Base-by-base conservation (phyloP, 2,329 filamentous ascomycete genomes). In the Teratosphaeria zuluensis region DNA sequence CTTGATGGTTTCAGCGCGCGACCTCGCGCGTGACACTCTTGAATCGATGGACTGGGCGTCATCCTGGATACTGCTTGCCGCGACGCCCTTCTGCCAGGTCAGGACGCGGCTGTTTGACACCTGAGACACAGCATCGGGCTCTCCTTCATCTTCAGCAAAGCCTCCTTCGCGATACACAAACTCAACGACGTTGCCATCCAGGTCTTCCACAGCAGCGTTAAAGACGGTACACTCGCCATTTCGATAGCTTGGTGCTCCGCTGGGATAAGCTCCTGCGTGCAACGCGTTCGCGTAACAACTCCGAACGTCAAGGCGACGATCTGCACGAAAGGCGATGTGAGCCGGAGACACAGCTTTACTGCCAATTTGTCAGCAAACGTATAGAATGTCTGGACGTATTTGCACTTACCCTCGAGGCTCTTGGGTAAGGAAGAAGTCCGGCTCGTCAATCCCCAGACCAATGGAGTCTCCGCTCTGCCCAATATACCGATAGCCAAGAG, bases 151-250 rank as follows among this genome's bases (percentile, higher is more conserved):
- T 56, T 76, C 60, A n/a, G 62, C 58, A 19, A 58, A 61, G 53
- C 64, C 61, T 7, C 62, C 58, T 56, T 70, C 75, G 56, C 78
- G 78, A 70, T 84, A 88, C 55, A 92, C 83, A 32, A 89, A 87
- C 69, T 94, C 89, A 70, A 95, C 85, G 65, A 82, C 88, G 75
- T 95, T 95, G 55, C 89, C 89, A 75, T 95, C 90, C 57, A 89
- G 81, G 73, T 95, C 90, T 61, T 84, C 81, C 48, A 90, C 76
- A 6, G 82, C 82, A 54, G 84, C 83, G 62, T 83, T 85, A 74
- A 85, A 79, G 76, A 83, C 77, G 73, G 81, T 75, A 68, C 77
- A 76, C 2, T 80, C 76, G 19, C 76, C 73, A 68, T 81, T 80
- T 58, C 82, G 77, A 68, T 75, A 67, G 66, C 77, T 77, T 65